phyloP scores from a whole-genome alignment of 2,329 filamentous ascomycete genomes.

The Xylariaceae sp. region DNA sequence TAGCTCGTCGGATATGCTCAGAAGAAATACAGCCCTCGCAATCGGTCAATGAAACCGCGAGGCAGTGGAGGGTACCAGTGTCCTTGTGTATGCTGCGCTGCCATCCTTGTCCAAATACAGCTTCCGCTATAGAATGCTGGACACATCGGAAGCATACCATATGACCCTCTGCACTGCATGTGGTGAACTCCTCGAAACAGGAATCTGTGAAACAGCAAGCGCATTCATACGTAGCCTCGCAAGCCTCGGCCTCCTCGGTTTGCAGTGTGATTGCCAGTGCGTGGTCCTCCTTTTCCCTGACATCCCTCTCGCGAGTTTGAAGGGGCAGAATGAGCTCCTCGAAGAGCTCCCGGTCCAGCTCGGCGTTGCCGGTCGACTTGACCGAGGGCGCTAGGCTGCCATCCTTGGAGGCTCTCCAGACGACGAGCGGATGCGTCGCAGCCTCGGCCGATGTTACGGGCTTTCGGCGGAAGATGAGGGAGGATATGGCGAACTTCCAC shows the following conservation, averaged over 20 bases:
- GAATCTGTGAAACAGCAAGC: constrained; percentile 71
- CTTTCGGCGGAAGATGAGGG: constrained; percentile 65
- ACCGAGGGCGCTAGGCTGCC: constrained; percentile 58
- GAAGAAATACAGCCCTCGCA: constrained; percentile 72
- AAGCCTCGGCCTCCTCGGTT: constrained; percentile 54
- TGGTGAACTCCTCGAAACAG: constrained; percentile 69
- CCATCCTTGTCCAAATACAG: constrained; percentile 92
- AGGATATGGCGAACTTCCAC: constrained; percentile 72
- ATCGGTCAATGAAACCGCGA: constrained; percentile 68
- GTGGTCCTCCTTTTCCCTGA: constrained; percentile 49
- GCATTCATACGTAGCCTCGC: constrained; percentile 62
- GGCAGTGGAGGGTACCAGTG: constrained; percentile 72
- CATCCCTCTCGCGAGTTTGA: constrained; percentile 38
- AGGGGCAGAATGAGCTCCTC: constrained; percentile 54
- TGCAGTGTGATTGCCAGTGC: constrained; percentile 52
- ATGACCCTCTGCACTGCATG: constrained; percentile 66
- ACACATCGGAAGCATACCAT: constrained; percentile 81
- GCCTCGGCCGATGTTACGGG: constrained; percentile 49
- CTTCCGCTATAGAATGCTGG: constrained; percentile 75
- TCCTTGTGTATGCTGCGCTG: constrained; percentile 70
- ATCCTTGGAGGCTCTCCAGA: constrained; percentile 55
- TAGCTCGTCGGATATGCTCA: constrained; percentile 66
- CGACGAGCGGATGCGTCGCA: constrained; percentile 59
- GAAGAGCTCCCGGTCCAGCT: constrained; percentile 61
- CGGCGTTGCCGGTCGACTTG: constrained; percentile 60